Conservation (phyloP, 2,329 filamentous ascomycete genomes). For the Aspergillus neotritici region DNA sequence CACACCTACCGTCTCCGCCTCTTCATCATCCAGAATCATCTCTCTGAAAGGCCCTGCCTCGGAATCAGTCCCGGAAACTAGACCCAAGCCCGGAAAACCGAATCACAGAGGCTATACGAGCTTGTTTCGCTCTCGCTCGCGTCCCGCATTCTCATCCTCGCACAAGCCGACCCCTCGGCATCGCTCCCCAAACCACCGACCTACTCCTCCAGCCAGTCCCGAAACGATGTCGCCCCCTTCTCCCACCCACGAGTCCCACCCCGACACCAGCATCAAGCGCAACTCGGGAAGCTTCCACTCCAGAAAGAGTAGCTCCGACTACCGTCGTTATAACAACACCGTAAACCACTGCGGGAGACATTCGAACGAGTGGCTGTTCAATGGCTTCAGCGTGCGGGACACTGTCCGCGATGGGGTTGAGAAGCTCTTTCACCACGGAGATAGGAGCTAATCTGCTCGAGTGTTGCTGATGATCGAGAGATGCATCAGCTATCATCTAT, state of each 20-base stretch:
- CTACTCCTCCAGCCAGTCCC: slow-evolving; percentile 14
- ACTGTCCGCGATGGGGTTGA: slow-evolving; percentile 40
- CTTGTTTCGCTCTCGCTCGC: background rate
- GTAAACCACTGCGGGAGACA: slow-evolving; percentile 45
- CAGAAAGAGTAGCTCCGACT: slow-evolving; percentile 27
- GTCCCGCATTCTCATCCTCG: slow-evolving; percentile 11
- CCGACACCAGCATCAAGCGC: slow-evolving; percentile 14
- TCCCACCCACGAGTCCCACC: slow-evolving; percentile 9
- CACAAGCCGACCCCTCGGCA: slow-evolving; percentile 5
- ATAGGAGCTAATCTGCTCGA: slow-evolving; percentile 19
- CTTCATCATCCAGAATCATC: slow-evolving; percentile 2
- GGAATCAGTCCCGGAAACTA: too few relatives aligned
- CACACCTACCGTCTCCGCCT: slow-evolving; percentile 14
- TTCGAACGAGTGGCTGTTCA: slow-evolving; percentile 49
- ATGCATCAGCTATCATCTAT: too few relatives aligned
- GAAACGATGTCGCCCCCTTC: slow-evolving; percentile 16
- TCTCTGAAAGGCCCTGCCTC: background rate
- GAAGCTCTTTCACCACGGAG: slow-evolving; percentile 26
- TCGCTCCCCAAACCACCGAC: slow-evolving; percentile 4
- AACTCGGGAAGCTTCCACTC: slow-evolving; percentile 14
- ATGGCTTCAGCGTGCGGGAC: slow-evolving; percentile 44
- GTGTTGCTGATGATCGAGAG: too few relatives aligned
- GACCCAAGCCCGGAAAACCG: too few relatives aligned
- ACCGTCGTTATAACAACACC: slow-evolving; percentile 37
- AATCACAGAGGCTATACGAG: too few relatives aligned